Evolutionary conservation across 1,139 yeast species (phyloP), one percentile per base, ranked within the genome.

Genomic region (Taphrina confusa): DNA sequence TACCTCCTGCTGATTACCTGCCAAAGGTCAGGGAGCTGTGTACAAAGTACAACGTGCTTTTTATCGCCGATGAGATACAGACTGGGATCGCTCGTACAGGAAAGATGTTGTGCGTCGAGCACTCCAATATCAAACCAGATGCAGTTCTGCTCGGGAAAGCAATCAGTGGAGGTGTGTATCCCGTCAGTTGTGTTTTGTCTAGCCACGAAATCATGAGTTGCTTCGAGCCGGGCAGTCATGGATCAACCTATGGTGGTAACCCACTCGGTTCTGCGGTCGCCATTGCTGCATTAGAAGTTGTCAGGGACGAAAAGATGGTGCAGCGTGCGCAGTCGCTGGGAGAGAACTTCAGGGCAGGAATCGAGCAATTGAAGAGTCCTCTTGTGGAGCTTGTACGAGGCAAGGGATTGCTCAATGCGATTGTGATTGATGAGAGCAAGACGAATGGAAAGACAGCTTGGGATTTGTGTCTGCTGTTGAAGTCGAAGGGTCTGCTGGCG

Each of bases 11-110:
- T 59, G 94, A 82, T 69, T 57, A 57, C 45, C 81, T 91, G 67
- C 75, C 84, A 61, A 76, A 78, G 67, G 96, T 91, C 34, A 82
- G 82, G 68, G 82, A 76, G 62, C 79, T 91, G 65, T 90, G 97
- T 78, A 83, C 82, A 70, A 77, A 89, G 75, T 80, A 91, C 80
- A 89, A 91, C 69, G 90, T 88, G 28, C 78, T 91, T 71, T 80
- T 91, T 69, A 91, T 91, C 74, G 89, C 96, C 72, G 97, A 92
- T 73, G 98, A 91, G 77, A 89, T 92, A 72, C 97, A 91, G 77
- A 91, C 98, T 33, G 97, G 98, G 74, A 82, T 91, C 72, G 97
- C 96, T 61, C 85, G 98, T 79, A 92, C 97, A 36, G 97, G 97
- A 70, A 88, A 87, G 77, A 80, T 91, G 81, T 80, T 91, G 65